These are phyloP conservation scores for Gyromitra esculenta DNA, from an alignment of 2,329 filamentous ascomycete genomes.

Conservation along the genomic window DNA sequence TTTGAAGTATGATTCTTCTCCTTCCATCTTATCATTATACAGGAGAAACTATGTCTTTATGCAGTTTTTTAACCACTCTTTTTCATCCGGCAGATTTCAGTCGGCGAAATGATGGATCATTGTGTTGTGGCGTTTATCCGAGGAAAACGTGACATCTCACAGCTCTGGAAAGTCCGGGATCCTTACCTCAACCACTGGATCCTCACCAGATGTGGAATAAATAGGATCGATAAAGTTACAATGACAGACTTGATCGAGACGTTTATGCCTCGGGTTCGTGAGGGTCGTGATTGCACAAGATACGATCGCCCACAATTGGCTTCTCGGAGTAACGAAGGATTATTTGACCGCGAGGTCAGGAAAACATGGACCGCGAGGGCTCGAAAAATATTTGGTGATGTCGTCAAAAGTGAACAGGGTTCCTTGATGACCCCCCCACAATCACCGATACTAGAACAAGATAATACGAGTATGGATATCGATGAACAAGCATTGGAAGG, in stretches of 20 bases:
- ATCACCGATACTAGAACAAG: slow-evolving; percentile 32
- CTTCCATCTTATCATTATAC: slow-evolving; percentile 8
- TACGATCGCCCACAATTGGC: slow-evolving; percentile 50
- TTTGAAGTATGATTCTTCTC: slow-evolving; percentile 46
- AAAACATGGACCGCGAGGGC: slow-evolving; percentile 43
- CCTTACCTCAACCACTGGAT: slow-evolving; percentile 50
- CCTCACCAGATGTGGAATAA: slow-evolving; percentile 45
- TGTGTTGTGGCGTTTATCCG: slow-evolving; percentile 48
- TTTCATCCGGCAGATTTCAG: slow-evolving; percentile 38
- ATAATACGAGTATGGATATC: slow-evolving; percentile 32
- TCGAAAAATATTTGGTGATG: slow-evolving; percentile 40
- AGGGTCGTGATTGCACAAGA: slow-evolving; percentile 45
- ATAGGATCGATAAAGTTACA: slow-evolving; percentile 47
- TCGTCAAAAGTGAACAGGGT: slow-evolving; percentile 34
- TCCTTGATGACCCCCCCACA: slow-evolving; percentile 42
- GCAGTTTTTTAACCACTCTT: slow-evolving; percentile 31
- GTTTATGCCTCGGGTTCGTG: slow-evolving; percentile 43
- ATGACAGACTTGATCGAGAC: slow-evolving; percentile 50
- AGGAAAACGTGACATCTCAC: slow-evolving; percentile 47
- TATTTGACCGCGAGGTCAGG: slow-evolving; percentile 49
- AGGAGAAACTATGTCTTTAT: slow-evolving; percentile 16
- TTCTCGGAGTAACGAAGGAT: slow-evolving; percentile 50
- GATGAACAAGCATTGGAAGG: slow-evolving; percentile 33
- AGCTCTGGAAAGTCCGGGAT: slow-evolving; percentile 48
- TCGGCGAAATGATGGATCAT: slow-evolving; percentile 47